Percentiles rank a stretch among this genome's conserved stretches.
Conservation (phyloP, 2,329 filamentous ascomycete species). For the Monosporascus sp. region DNA sequence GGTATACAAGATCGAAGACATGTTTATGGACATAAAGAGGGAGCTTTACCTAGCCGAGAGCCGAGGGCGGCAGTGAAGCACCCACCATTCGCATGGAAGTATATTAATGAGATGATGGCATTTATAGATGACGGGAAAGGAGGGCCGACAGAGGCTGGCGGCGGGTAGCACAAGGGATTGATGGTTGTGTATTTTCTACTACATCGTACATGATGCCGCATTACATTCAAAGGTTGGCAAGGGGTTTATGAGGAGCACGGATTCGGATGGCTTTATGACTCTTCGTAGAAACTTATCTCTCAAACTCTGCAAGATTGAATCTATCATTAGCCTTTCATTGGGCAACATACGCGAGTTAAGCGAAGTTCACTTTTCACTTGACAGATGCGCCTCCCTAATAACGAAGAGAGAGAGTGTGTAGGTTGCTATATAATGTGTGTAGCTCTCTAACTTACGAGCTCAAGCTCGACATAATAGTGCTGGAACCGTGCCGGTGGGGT, state of each 20-base stretch:
- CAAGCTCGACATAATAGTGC: no score
- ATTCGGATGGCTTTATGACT: neutral
- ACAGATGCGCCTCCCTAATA: no score
- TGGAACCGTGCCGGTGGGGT: neutral
- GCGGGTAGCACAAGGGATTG: neutral
- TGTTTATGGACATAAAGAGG: conserved; percentile 72
- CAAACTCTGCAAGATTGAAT: neutral
- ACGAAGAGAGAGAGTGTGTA: no score
- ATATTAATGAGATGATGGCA: neutral
- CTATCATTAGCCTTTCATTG: neutral
- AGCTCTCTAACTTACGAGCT: neutral
- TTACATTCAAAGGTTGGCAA: neutral
- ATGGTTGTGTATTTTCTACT: neutral
- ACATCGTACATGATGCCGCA: neutral
- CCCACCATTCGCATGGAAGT: neutral
- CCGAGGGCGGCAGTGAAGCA: conserved; percentile 35
- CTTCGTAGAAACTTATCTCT: neutral
- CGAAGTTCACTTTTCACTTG: no score
- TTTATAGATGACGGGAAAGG: neutral
- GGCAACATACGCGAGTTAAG: no score
- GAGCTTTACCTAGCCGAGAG: conserved; percentile 67
- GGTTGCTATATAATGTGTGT: no score
- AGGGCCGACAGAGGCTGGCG: neutral
- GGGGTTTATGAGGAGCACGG: neutral
- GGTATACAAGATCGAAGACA: conserved; percentile 67